Base-by-base conservation (phyloP, 139 green algal species). In the Spirogloea muscicola region DNA sequence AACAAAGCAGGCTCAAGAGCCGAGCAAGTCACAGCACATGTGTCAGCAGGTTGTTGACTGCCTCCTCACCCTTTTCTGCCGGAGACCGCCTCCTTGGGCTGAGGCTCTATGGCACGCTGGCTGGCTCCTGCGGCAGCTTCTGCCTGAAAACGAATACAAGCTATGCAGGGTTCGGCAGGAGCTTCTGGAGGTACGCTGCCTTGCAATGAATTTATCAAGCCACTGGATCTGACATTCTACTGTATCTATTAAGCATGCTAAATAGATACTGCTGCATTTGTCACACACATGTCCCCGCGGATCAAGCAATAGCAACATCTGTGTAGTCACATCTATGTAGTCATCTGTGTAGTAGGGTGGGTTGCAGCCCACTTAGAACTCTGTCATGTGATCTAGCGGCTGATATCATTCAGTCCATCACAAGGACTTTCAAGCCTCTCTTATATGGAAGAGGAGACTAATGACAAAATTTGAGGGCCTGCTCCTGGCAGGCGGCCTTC, bases 71-170 rank as follows among this genome's bases (percentile, higher is more conserved):
- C 58, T 81, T 3, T 33, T 81, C 21, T 78, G 49, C 51, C n/a
- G 31, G 39, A 52, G 66, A 58, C 66, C 65, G 10, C 65, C 74
- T 18, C 74, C 66, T 27, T 78, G 67, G 18, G 34, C 57, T 4
- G 65, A 78, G 49, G 74, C 74, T 9, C 18, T 83, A 13, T 84
- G 76, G 75, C 76, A 83, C 29, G 73, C 58, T 13, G 74, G 76
- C 2, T 83, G 76, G 76, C 18, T 83, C 37, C 48, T 83, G 21
- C 58, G 74, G 18, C 76, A 83, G 49, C 76, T 83, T 36, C 59
- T 85, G 13, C 76, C 76, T 7, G 31, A 34, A 5, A 61, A 29
- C 10, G 34, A 75, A 75, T 76, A 57, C 36, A 59, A 76, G 57
- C 29, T 7, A 10, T 38, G 21, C 46, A 55, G n/a, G 46, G 21